Conservation (phyloP, 2,329 filamentous ascomycete species). For the Dactylellina leptospora region DNA sequence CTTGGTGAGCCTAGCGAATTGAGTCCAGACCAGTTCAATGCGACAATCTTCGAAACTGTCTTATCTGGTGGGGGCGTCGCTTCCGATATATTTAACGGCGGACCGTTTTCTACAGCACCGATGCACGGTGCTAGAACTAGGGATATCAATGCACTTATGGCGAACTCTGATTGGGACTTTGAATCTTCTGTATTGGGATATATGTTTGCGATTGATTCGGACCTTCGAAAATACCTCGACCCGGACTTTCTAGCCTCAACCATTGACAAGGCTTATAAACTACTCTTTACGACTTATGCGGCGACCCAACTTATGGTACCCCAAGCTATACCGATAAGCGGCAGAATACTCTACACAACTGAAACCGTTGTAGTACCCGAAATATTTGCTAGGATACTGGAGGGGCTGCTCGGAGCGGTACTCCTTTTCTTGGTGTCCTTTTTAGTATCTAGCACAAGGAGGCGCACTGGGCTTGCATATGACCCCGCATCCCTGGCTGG, state of each 20-base stretch:
- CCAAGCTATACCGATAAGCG: constrained; percentile 8
- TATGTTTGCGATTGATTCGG: constrained; percentile 41
- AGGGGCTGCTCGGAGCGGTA: constrained; percentile 58
- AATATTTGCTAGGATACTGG: constrained; percentile 60
- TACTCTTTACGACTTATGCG: constrained; percentile 48
- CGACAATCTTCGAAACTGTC: constrained; percentile 31
- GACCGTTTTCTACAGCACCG: constrained; percentile 15
- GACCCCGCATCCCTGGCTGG: constrained; percentile 60
- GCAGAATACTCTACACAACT: constrained; percentile 55
- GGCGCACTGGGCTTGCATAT: constrained; percentile 55
- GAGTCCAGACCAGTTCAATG: constrained; percentile 8
- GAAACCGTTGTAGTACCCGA: constrained; percentile 60
- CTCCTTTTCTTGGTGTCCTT: constrained; percentile 56
- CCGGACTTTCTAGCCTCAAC: constrained; percentile 24
- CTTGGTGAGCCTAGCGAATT: constrained; percentile 3
- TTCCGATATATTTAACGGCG: neutral
- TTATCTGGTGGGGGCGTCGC: constrained; percentile 16
- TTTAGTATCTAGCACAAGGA: constrained; percentile 55
- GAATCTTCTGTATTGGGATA: constrained; percentile 31
- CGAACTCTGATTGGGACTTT: constrained; percentile 32
- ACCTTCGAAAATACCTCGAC: constrained; percentile 31
- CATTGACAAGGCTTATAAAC: constrained; percentile 41
- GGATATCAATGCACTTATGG: constrained; percentile 14
- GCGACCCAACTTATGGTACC: constrained; percentile 31
- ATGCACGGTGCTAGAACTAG: neutral